Evolutionary conservation across 2,329 filamentous ascomycete genomes (phyloP), one percentile per base, ranked within the genome.

Genomic region (Fusarium concolor): DNA sequence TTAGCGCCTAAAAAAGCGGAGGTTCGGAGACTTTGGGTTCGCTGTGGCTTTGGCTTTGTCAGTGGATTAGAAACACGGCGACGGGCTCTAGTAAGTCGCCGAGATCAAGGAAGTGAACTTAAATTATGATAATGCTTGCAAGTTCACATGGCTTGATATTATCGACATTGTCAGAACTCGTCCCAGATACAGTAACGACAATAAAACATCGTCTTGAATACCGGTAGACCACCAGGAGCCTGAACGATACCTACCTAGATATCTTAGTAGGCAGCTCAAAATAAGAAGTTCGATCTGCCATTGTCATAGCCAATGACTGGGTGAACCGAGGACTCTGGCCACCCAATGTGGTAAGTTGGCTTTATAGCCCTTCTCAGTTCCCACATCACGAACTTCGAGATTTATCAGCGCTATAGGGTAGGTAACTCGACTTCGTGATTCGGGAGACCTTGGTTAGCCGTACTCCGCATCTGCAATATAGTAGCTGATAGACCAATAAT

Each of bases 61-160:
- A 45, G 33, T 29, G 14, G 12, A 53, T 42, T 54, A 54, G 29
- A 38, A 54, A 57, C 44, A 43, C 47, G 26, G 55, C 17, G 24
- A 31, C 47, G 49, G 39, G 47, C n/a, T 54, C 29, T 24, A 37
- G 26, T 3, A 47, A 54, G 24, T 49, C 8, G 11, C 51, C 51
- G 51, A 54, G 18, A 35, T n/a, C 2, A n/a, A 17, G 15, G 17
- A 22, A 47, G 20, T 47, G 29, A 22, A 28, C 20, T 46, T 31
- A 24, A 29, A 31, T 50, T 39, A 39, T 38, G 15, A 14, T 18
- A n/a, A 51, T 35, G 7, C 15, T 35, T 17, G 31, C 31, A 8
- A 35, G 11, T 15, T 15, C 12, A 12, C 31, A n/a, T n/a, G n/a
- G n/a, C n/a, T n/a, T n/a, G n/a, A n/a, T n/a, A n/a, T n/a, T n/a